Base-by-base conservation (phyloP, 2,329 filamentous ascomycete genomes). In the Trichoderma sp. region DNA sequence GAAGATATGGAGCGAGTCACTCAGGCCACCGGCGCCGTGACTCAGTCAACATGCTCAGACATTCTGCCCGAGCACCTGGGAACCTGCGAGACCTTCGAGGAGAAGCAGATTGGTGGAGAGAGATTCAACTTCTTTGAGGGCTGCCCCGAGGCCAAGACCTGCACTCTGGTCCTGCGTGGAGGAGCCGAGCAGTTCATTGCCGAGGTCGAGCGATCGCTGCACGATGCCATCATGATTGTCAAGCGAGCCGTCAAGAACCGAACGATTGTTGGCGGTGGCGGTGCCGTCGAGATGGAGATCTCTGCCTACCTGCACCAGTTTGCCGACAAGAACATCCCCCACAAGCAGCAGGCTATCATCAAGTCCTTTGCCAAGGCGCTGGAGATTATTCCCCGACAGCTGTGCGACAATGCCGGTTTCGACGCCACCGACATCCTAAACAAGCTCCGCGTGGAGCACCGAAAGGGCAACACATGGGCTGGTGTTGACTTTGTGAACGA, bases 221-320 rank as follows among this genome's bases (percentile, higher is more conserved):
- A 99, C 85, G 96, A 99, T 77, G 96, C 96, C 75, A 98, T 99
- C 82, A 99, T 99, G 96, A 97, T 99, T 77, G 96, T 99, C 78
- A 98, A 98, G 89, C 94, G 96, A 71, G 93, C 96, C 32, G 93
- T 98, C 81, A 93, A 93, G 84, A 97, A 98, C 85, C 91, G 91
- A 77, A 92, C 89, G 78, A 97, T 99, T 73, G 96, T 99, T 30
- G 96, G 94, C 56, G 96, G 96, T 75, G 96, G 96, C 75, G 96
- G 96, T 79, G 95, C 96, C 21, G 90, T 87, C 76, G 96, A 99
- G 85, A 98, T 99, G 95, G 96, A 98, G 80, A 82, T 98, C 64
- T 97, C 94, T 7, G 91, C 94, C 49, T 96, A 97, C 82, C 88
- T 99, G 72, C 94, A 97, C 85, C 87, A 88, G 74, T 97, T 91